phyloP scores from a whole-genome alignment of 768 basidiomycete genomes.

The Pilatotrama ljubarskyi region DNA sequence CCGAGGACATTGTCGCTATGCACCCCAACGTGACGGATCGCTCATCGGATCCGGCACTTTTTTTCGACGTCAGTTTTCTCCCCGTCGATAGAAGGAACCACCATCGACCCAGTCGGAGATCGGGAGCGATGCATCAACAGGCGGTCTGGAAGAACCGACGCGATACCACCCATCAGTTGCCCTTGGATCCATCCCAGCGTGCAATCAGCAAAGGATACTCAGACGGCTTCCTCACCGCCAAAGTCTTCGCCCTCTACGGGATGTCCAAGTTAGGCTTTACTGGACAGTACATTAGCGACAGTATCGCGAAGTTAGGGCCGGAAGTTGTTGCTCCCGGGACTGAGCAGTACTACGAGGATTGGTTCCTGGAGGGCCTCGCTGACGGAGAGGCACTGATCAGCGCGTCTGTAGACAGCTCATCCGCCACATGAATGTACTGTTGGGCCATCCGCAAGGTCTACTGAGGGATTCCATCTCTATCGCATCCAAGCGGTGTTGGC shows the following conservation, averaged over 20 bases:
- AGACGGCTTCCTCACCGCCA: constrained; percentile 59
- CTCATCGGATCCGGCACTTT: neutral
- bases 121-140: no score
- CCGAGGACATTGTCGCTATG: constrained; percentile 7
- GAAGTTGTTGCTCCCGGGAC: constrained; percentile 37
- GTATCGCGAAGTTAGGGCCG: constrained; percentile 37
- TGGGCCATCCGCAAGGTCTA: no score
- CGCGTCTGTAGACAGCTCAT: neutral
- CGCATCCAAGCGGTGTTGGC: no score
- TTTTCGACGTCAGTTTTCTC: neutral
- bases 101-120: neutral
- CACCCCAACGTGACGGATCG: neutral
- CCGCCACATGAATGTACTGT: neutral
- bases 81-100: neutral
- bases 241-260: constrained; percentile 50
- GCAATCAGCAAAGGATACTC: constrained; percentile 49
- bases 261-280: constrained; percentile 58
- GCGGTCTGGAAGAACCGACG: neutral
- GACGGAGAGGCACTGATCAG: constrained; percentile 40
- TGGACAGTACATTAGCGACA: constrained; percentile 60
- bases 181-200: constrained; percentile 19
- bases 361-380: constrained; percentile 49
- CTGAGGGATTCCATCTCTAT: no score
- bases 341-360: constrained; percentile 45
- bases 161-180: neutral